Base-by-base conservation (phyloP, 108 stramenopile genomes). In the Cyclotella atomus region DNA sequence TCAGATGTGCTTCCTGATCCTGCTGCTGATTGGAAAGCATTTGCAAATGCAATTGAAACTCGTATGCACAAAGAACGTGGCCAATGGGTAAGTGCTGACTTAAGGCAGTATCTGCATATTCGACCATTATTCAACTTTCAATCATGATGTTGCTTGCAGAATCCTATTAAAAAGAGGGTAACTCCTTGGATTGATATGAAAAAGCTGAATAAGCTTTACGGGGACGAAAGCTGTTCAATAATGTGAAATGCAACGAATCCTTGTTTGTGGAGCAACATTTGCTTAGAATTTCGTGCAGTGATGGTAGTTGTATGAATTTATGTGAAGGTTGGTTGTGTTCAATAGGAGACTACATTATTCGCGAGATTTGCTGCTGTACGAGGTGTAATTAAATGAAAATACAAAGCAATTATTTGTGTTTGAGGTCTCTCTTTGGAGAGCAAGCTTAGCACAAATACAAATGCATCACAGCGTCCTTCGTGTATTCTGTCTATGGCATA, bases 1-100 rank as follows among this genome's bases (percentile, higher is more conserved):
- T 75, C 87, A 10, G 85, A 84, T 69, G 88, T 81, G n/a, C 73
- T 91, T 28, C 90, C 93, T 10, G 93, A 94, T 80, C 85, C 89
- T 8, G 44, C 77, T 34, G 68, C 62, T 10, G 86, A 94, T 68
- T 94, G 89, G 75, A 77, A 80, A 52, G 84, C 73, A 23, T 94
- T 94, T 71, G 61, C 65, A 8, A 50, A 65, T 23, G 32, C 53
- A 14, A 59, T 93, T 5, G 57, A 68, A 0, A 57, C 19, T 0
- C 63, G 82, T 14, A 60, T 84, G 35, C 33, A 69, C 12, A 76
- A 70, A 35, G 88, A 93, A 66, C 60, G 70, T 19, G 70, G 68
- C 24, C 87, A 85, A 59, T 94, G 88, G 68, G 68, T 70, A 32
- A 70, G 68, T 59, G 0, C 4, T 27, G 27, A 23, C 9, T 46